A percentile compares a stretch with the other conserved stretches of the same genome.
phyloP scores from a whole-genome alignment of 345 rosid genomes.

The Salix brachista region DNA sequence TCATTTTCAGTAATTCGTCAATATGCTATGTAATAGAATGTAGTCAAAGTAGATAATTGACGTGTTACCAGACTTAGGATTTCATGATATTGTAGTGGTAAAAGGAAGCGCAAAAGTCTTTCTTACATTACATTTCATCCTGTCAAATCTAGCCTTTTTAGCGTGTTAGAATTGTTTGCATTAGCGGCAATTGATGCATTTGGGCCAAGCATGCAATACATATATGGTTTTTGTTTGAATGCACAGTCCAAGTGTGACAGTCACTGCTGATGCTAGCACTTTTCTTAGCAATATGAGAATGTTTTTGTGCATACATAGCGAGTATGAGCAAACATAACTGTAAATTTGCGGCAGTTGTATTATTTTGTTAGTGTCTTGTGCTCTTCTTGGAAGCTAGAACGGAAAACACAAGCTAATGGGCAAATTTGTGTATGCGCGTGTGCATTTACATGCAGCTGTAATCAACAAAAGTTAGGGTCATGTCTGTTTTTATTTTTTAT shows the following conservation, averaged over 20 bases:
- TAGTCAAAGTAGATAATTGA: not conserved
- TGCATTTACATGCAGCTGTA: not conserved
- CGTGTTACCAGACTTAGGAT: not conserved
- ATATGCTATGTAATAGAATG: not conserved
- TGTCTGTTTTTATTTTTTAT: not conserved
- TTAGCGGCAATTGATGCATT: not conserved
- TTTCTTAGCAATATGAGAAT: not conserved
- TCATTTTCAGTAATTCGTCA: not conserved
- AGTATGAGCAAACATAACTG: not conserved
- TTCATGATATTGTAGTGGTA: not conserved
- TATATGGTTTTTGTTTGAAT: not conserved
- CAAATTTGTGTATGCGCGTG: not conserved
- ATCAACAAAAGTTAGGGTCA: not conserved
- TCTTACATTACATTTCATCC: not conserved
- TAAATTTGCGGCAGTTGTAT: not conserved
- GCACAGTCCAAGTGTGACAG: not conserved
- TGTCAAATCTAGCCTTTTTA: not conserved
- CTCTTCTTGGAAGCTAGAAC: not conserved
- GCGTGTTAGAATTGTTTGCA: not conserved
- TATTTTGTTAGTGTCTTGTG: not conserved
- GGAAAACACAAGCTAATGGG: not conserved
- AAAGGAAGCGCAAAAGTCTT: not conserved
- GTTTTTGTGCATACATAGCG: not conserved
- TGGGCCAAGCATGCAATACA: not conserved
- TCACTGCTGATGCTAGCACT: not conserved